phyloP scores from a whole-genome alignment of 805 yeast species.

The Candida ponderosae region DNA sequence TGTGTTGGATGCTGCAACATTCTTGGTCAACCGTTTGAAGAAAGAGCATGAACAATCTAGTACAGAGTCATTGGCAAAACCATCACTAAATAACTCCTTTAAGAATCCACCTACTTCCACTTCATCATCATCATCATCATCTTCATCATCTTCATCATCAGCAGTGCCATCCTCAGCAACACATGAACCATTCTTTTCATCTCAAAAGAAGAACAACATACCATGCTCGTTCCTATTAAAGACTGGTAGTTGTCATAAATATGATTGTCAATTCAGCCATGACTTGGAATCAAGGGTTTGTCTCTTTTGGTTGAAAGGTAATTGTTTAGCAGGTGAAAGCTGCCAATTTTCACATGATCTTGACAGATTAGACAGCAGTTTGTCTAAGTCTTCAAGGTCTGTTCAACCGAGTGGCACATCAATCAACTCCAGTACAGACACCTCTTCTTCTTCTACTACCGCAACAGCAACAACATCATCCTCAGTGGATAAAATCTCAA shows the following conservation, averaged over 20 bases:
- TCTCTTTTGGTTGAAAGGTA: constrained; percentile 38
- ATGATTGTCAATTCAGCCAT: constrained; percentile 39
- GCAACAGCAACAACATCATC: constrained; percentile 3
- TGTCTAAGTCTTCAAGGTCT: no score
- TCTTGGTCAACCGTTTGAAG: constrained; percentile 14
- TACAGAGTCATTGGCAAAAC: background rate
- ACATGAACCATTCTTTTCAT: background rate
- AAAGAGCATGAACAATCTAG: background rate
- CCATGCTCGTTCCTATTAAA: constrained; percentile 34
- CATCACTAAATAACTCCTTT: no score
- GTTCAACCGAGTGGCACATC: background rate
- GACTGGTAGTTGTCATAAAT: constrained; percentile 33
- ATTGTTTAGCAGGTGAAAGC: constrained; percentile 32
- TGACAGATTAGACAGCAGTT: constrained; percentile 4
- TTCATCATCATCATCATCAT: background rate
- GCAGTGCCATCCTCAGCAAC: constrained; percentile 3
- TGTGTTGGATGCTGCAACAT: constrained; percentile 18
- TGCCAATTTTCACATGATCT: constrained; percentile 32
- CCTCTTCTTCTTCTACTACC: constrained; percentile 9
- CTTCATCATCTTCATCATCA: background rate
- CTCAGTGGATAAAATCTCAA: background rate
- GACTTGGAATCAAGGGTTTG: constrained; percentile 34
- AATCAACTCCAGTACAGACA: constrained; percentile 5
- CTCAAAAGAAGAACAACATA: constrained; percentile 14
- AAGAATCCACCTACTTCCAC: background rate